A percentile compares a stretch with the other conserved stretches of the same genome.
These are phyloP conservation scores for sunflower (Helianthus annuus) DNA, from an alignment of 129 eudicot species.

Conservation along the genomic window HanXRQr2.0-SUNRISE NC_035435.2:168826852-168827351, in stretches of 20 bases:
- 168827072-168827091: not conserved
- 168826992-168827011: not conserved
- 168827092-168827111: not conserved
- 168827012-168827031: not conserved
- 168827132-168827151: not conserved
- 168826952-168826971: not conserved
- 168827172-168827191: too few relatives aligned
- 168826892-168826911: not conserved
- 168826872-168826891: slow-evolving; percentile 14
- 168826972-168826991: not conserved
- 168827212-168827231: too few relatives aligned
- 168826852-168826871: slow-evolving; percentile 15
- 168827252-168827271: too few relatives aligned
- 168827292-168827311: too few relatives aligned
- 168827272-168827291: too few relatives aligned
- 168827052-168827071: not conserved
- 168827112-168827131: not conserved
- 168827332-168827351: too few relatives aligned
- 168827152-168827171: too few relatives aligned
- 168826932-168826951: not conserved
- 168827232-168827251: too few relatives aligned
- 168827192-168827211: too few relatives aligned
- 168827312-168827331: too few relatives aligned
- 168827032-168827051: not conserved
- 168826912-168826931: too few relatives aligned